Conservation (phyloP, 1,139 yeast genomes). For the Taphrina sp. region DNA sequence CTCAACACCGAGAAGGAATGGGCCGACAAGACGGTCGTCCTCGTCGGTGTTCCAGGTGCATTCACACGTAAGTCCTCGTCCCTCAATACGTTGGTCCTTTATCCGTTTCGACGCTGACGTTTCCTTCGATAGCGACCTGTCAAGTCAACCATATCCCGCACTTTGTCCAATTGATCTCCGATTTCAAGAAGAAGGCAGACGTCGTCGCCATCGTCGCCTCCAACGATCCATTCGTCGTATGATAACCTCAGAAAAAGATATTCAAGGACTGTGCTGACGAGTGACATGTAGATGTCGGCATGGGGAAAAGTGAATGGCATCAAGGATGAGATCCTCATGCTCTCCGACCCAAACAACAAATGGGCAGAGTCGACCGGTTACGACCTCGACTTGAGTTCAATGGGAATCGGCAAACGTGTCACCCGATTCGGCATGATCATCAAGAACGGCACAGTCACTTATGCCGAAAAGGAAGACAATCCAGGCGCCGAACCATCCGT, state of each 20-base stretch:
- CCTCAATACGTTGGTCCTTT: too few relatives aligned
- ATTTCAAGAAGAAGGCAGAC: slow-evolving; percentile 64
- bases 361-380: slow-evolving; percentile 55
- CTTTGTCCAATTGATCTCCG: slow-evolving; percentile 50
- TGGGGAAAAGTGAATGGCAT: slow-evolving; percentile 47
- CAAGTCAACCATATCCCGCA: slow-evolving; percentile 79
- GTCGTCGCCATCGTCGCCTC: slow-evolving; percentile 69
- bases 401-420: slow-evolving; percentile 65
- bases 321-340: slow-evolving; percentile 41
- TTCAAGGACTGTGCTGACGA: too few relatives aligned
- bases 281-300: slow-evolving; percentile 50
- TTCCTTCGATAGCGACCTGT: slow-evolving; percentile 61
- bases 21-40: slow-evolving; percentile 57
- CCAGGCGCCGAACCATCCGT: slow-evolving; percentile 42
- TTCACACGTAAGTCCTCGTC: slow-evolving; percentile 59
- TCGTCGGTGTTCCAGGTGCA: slow-evolving; percentile 82
- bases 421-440: slow-evolving; percentile 70
- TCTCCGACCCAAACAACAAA: slow-evolving; percentile 41
- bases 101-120: neutral
- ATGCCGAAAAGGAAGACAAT: slow-evolving; percentile 63
- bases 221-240: slow-evolving; percentile 83
- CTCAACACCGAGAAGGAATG: slow-evolving; percentile 52
- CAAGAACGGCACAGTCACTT: slow-evolving; percentile 61
- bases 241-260: too few relatives aligned
- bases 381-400: slow-evolving; percentile 54